These are phyloP conservation scores for Chrysanthemum seticuspe DNA, from an alignment of 129 eudicot species.

Conservation along the genomic window DNA sequence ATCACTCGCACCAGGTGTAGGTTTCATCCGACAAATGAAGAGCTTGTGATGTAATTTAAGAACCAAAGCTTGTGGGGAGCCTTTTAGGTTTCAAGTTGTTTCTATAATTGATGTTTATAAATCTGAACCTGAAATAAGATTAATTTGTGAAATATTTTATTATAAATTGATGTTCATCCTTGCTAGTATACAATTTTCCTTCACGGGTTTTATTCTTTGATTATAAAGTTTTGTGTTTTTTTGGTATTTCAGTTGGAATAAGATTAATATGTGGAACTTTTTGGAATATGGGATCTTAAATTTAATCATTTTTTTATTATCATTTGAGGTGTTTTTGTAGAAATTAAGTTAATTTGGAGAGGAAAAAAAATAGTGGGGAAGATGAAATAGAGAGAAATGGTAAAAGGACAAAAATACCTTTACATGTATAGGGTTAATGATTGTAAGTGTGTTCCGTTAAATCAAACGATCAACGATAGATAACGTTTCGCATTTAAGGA, in stretches of 20 bases:
- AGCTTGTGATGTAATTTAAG: conserved; percentile 70
- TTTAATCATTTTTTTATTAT: too few species aligned
- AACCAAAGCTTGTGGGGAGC: conserved; percentile 71
- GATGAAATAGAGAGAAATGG: too few species aligned
- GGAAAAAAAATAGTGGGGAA: too few species aligned
- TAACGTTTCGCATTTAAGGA: too few species aligned
- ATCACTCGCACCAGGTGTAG: conserved; percentile 81
- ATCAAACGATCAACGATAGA: too few species aligned
- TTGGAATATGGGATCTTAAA: not conserved
- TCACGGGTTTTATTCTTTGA: not conserved
- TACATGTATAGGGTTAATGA: too few species aligned
- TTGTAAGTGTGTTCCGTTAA: too few species aligned
- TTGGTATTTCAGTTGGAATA: not conserved
- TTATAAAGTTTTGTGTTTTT: not conserved
- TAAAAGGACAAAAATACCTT: too few species aligned
- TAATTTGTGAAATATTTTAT: too few species aligned
- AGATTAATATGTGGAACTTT: not conserved
- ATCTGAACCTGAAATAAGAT: conserved; percentile 66
- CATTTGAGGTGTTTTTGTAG: too few species aligned
- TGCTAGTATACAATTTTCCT: not conserved
- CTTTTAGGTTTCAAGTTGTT: conserved; percentile 75
- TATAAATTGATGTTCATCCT: not conserved
- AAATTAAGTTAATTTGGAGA: not conserved
- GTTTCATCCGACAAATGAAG: conserved; percentile 90
- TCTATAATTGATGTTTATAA: conserved; percentile 81